Evolutionary conservation across 805 yeast species (phyloP).

Genomic region (Pichia pseudocactophila): DNA sequence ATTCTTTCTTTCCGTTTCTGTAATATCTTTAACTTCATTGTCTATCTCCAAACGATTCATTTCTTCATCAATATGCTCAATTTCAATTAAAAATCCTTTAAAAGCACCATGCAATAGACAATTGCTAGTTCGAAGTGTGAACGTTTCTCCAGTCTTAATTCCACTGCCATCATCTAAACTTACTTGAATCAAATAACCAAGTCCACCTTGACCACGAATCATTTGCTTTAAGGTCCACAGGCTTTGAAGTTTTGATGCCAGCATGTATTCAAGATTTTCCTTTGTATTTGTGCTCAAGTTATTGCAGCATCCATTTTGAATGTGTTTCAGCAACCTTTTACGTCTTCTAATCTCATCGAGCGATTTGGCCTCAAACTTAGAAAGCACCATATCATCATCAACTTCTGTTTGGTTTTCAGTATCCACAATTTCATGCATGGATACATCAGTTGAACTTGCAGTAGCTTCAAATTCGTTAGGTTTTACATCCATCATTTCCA

Average conservation of each 20-base stretch:
- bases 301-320: slow-evolving; percentile 42
- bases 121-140: slow-evolving; percentile 56
- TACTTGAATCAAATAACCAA: slow-evolving; percentile 44
- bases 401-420: slow-evolving; percentile 2
- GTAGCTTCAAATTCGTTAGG: slow-evolving; percentile 1
- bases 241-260: slow-evolving; percentile 52
- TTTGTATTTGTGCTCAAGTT: slow-evolving; percentile 26
- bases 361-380: slow-evolving; percentile 20
- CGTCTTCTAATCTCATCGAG: slow-evolving; percentile 13
- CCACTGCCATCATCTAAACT: slow-evolving; percentile 15
- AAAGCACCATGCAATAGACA: slow-evolving; percentile 67
- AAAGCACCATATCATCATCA: slow-evolving; percentile 13
- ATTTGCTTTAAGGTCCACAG: slow-evolving; percentile 64
- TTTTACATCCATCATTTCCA: background rate
- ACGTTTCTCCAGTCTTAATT: slow-evolving; percentile 30
- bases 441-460: slow-evolving; percentile 9
- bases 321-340: slow-evolving; percentile 22
- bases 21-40: slow-evolving; percentile 7
- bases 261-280: slow-evolving; percentile 49
- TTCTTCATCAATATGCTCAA: slow-evolving; percentile 33
- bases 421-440: slow-evolving; percentile 1
- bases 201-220: slow-evolving; percentile 69
- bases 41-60: slow-evolving; percentile 10
- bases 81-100: slow-evolving; percentile 59
- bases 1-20: slow-evolving; percentile 16